These are phyloP conservation scores for Curvularia verruculosa DNA, from an alignment of 2,329 filamentous ascomycete genomes.

Conservation along the genomic window DNA sequence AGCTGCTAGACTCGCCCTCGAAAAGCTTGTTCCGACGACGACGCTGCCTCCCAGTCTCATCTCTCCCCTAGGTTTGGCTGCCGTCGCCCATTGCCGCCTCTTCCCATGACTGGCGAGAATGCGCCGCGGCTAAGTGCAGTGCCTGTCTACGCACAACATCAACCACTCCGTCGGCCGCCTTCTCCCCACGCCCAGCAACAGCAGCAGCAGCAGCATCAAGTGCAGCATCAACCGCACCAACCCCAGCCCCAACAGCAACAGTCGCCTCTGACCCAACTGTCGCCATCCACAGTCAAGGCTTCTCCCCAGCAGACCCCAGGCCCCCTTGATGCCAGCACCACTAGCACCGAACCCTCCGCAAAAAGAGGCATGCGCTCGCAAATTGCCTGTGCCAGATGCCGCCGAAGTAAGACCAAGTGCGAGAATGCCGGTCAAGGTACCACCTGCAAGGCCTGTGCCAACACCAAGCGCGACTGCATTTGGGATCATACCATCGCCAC, in stretches of 20 bases:
- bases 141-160: constrained; percentile 18
- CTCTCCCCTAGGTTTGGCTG: constrained; percentile 28
- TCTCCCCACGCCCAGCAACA: constrained; percentile 25
- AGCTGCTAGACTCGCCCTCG: background rate
- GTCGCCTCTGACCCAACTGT: constrained; percentile 31
- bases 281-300: constrained; percentile 38
- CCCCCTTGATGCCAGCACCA: constrained; percentile 29
- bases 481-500: constrained; percentile 64
- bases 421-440: constrained; percentile 76
- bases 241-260: constrained; percentile 29
- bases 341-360: constrained; percentile 26
- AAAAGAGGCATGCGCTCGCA: constrained; percentile 69
- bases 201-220: constrained; percentile 30
- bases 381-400: constrained; percentile 77
- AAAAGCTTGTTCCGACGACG: background rate
- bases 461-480: constrained; percentile 72
- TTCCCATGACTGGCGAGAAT: constrained; percentile 29
- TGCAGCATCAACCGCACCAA: constrained; percentile 28
- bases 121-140: constrained; percentile 31
- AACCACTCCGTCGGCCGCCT: constrained; percentile 24
- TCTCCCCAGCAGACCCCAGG: constrained; percentile 38
- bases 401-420: constrained; percentile 86
- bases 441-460: constrained; percentile 76
- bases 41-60: constrained; percentile 43
- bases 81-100: constrained; percentile 29